Conservation (phyloP, 164 flowering plant genomes). For the Chloranthus sessilifolius region DNA sequence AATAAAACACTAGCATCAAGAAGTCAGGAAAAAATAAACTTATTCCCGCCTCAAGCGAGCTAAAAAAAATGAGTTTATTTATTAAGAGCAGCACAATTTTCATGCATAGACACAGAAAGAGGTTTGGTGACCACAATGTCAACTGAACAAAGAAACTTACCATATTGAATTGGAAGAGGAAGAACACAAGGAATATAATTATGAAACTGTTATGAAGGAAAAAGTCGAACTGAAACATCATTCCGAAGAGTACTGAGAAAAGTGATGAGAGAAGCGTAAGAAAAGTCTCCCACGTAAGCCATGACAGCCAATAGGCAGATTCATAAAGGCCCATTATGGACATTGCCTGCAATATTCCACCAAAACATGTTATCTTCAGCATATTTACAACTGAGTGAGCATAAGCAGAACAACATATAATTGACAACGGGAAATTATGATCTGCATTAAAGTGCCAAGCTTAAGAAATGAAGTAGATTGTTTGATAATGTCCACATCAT, state of each 20-base stretch:
- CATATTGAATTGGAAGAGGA: slow-evolving; percentile 92
- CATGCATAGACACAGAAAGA: not conserved
- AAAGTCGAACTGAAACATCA: slow-evolving; percentile 90
- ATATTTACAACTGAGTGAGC: not conserved
- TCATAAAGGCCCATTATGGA: slow-evolving; percentile 94
- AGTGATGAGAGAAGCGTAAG: slow-evolving; percentile 61
- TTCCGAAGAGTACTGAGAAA: slow-evolving; percentile 74
- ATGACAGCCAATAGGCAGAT: slow-evolving; percentile 93
- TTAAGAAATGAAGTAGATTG: not conserved
- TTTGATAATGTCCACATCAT: not conserved
- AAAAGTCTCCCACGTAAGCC: slow-evolving; percentile 89
- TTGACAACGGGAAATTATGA: not conserved
- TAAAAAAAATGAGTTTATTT: slow-evolving; percentile 1
- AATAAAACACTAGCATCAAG: slow-evolving; percentile 14
- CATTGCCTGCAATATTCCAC: slow-evolving; percentile 63
- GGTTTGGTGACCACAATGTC: not conserved
- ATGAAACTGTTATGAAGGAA: slow-evolving; percentile 82
- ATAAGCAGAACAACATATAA: not conserved
- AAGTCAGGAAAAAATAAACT: not conserved
- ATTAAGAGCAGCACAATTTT: too few species aligned
- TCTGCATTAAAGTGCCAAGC: too few species aligned
- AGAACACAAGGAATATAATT: slow-evolving; percentile 71
- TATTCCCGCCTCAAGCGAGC: not conserved
- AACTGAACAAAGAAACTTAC: slow-evolving; percentile 30
- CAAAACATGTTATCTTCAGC: not conserved